Evolutionary conservation across 768 basidiomycete genomes (phyloP).

Genomic region (button mushroom (Agaricus bisporus)): DNA sequence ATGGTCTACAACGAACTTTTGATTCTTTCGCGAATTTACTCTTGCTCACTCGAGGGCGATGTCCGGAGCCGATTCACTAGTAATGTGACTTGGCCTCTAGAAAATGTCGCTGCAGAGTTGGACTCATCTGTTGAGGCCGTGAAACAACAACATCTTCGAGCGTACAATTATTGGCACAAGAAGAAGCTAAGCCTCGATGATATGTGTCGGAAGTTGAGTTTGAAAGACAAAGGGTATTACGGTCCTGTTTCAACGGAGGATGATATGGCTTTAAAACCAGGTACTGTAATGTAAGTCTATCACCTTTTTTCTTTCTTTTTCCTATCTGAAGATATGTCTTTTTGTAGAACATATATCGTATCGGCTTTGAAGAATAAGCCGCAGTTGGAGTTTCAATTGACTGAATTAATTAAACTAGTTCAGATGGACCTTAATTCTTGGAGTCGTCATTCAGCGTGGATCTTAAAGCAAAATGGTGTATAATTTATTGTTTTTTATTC

Average conservation of each 20-base stretch:
- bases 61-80: conserved; percentile 1
- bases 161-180: conserved; percentile 28
- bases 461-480: neutral
- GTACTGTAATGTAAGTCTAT: conserved; percentile 26
- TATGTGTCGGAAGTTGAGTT: conserved; percentile 23
- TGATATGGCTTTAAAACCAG: conserved; percentile 17
- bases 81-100: conserved; percentile 1
- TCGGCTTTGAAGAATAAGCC: conserved; percentile 23
- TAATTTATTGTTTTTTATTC: no score
- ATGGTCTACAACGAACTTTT: conserved; percentile 24
- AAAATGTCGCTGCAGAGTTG: neutral
- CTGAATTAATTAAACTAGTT: neutral
- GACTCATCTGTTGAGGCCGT: conserved; percentile 1
- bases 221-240: conserved; percentile 7
- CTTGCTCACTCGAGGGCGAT: conserved; percentile 12
- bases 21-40: conserved; percentile 18
- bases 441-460: conserved; percentile 1
- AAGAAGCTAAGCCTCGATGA: conserved; percentile 20
- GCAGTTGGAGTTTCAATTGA: neutral
- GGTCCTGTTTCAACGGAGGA: neutral
- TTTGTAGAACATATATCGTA: conserved; percentile 25
- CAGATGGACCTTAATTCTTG: conserved; percentile 5
- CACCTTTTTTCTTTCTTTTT: neutral
- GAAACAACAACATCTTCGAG: conserved; percentile 24
- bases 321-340: neutral